Base-by-base conservation (phyloP, 345 rosid species). In the Eutrema yunnanense region DNA sequence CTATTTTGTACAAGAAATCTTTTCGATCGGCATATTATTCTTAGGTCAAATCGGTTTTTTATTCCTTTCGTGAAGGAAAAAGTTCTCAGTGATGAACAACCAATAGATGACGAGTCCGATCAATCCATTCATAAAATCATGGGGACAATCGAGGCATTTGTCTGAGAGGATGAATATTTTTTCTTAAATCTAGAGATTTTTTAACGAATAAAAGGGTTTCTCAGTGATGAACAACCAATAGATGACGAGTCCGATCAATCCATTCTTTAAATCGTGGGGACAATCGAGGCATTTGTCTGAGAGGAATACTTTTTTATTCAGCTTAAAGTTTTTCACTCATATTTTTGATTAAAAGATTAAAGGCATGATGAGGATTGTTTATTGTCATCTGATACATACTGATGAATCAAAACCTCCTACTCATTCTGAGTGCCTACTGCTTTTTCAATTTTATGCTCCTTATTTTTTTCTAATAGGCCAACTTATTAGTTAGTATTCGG, bases 221-320 rank as follows among this genome's bases (percentile, higher is more conserved):
- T 83, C 85, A 29, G 79, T 83, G 89, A 85, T 82, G 89, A 83
- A 42, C 32, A 81, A 77, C 5, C 12, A 32, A 62, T 69, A 69
- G 90, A 86, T 86, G 90, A 84, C 86, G 88, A 86, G 86, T 86
- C 90, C 78, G 86, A 86, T 65, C 3, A 75, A 30, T 85, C 85
- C 85, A 80, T 82, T 86, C 87, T 52, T 67, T 41, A 60, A 75
- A 83, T 79, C 80, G 43, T 83, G 88, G 78, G 79, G 88, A 86
- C 84, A 80, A 80, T 61, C 81, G 88, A 86, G 91, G 88, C 91
- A 83, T 83, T 86, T 86, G 88, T 82, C 86, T 74, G 91, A 84
- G 91, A 79, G 88, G 72, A 78, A 9, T 27, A 34, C 7, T 26
- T 29, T n/a, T 48, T 30, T 43, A 12, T 29, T 29, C 30, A 36